Evolutionary conservation across 108 stramenopile genomes (phyloP).

Genomic region (Skeletonema costatum): DNA sequence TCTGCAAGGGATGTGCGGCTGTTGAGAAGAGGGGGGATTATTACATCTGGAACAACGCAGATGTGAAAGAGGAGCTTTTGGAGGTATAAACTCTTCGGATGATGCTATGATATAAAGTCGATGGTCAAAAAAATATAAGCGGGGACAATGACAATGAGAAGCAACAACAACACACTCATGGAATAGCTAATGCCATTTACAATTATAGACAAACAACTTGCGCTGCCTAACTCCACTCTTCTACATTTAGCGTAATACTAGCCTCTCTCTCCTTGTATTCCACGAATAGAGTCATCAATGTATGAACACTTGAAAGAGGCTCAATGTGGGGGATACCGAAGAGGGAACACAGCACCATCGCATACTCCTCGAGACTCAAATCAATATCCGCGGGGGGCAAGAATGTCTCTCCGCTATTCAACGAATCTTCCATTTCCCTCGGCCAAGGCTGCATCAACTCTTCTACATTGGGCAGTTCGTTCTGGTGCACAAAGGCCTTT

Average conservation of each 20-base stretch:
- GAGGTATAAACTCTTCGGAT: not conserved
- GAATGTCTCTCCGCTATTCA: slow-evolving; percentile 34
- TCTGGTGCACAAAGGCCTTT: slow-evolving; percentile 55
- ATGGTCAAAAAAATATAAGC: not conserved
- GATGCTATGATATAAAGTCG: not conserved
- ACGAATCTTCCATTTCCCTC: slow-evolving; percentile 57
- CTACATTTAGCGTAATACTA: too few relatives aligned
- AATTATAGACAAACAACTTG: too few relatives aligned
- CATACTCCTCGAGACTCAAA: slow-evolving; percentile 78
- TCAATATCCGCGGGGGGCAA: slow-evolving; percentile 64
- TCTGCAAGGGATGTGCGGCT: slow-evolving; percentile 81
- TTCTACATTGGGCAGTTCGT: slow-evolving; percentile 78
- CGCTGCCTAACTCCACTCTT: too few relatives aligned
- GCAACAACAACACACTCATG: too few relatives aligned
- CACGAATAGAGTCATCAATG: slow-evolving; percentile 5
- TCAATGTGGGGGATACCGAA: slow-evolving; percentile 63
- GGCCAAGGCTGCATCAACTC: slow-evolving; percentile 83
- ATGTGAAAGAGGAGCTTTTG: slow-evolving; percentile 52
- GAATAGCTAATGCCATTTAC: too few relatives aligned
- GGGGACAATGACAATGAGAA: not conserved
- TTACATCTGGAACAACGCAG: slow-evolving; percentile 84
- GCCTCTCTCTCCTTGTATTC: not conserved
- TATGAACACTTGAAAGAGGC: slow-evolving; percentile 46
- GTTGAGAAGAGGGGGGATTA: slow-evolving; percentile 76
- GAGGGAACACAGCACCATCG: slow-evolving; percentile 68